phyloP scores from a whole-genome alignment of 441 rosid species.

The Melastoma candidum region DNA sequence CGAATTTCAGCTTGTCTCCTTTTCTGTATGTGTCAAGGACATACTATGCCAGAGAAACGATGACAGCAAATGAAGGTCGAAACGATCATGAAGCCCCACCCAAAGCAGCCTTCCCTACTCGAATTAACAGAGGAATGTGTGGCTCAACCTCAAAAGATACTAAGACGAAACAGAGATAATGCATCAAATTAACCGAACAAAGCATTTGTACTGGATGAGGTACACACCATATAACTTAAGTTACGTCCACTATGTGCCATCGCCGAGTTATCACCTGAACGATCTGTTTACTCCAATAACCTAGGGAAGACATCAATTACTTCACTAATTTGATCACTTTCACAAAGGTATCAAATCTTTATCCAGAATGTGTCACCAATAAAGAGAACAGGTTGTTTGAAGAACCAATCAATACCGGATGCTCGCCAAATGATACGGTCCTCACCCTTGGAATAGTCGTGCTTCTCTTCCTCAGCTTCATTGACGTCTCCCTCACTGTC shows the following conservation, averaged over 20 bases:
- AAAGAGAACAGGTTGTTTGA: background rate
- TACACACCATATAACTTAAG: too few relatives aligned
- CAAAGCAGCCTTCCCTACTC: too few relatives aligned
- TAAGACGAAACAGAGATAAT: slow-evolving; percentile 10
- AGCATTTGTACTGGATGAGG: background rate
- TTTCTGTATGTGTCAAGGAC: slow-evolving; percentile 74
- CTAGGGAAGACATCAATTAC: too few relatives aligned
- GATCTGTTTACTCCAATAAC: too few relatives aligned
- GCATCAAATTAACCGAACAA: slow-evolving; percentile 1
- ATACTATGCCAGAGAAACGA: slow-evolving; percentile 28
- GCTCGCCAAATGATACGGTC: slow-evolving; percentile 68
- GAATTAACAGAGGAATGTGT: too few relatives aligned
- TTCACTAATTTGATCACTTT: too few relatives aligned
- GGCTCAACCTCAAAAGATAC: background rate
- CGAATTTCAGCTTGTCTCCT: slow-evolving; percentile 85
- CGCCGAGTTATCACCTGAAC: too few relatives aligned
- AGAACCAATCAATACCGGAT: background rate
- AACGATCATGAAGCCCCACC: background rate
- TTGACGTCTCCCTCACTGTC: slow-evolving; percentile 57
- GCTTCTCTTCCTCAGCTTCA: slow-evolving; percentile 57
- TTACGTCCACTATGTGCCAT: too few relatives aligned
- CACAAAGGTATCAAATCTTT: too few relatives aligned
- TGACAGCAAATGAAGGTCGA: slow-evolving; percentile 7
- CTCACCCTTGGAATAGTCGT: slow-evolving; percentile 47
- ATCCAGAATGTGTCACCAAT: background rate